Conservation (phyloP, 1,284 basidiomycete species). For the Malassezia equina region DNA sequence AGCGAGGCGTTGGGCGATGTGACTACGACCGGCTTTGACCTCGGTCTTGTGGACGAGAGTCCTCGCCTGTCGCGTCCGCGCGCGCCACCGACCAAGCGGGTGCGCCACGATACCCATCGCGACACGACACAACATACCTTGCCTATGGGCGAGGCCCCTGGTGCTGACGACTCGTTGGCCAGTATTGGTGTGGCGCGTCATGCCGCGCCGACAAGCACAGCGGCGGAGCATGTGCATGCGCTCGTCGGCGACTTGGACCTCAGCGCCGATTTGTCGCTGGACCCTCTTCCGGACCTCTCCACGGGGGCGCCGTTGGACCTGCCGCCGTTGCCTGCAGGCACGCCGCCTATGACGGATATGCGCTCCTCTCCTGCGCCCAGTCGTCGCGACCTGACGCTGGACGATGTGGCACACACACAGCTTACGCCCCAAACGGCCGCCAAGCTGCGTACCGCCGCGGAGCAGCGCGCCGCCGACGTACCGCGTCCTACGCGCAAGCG, state of each 20-base stretch:
- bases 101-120: conserved; percentile 21
- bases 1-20: conserved; percentile 34
- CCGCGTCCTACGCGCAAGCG: conserved; percentile 12
- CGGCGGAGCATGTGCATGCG: conserved; percentile 14
- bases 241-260: conserved; percentile 22
- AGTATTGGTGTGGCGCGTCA: conserved; percentile 43
- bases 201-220: conserved; percentile 15
- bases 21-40: conserved; percentile 41
- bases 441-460: conserved; percentile 12
- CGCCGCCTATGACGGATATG: not conserved
- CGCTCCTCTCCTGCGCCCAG: not conserved
- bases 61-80: not conserved
- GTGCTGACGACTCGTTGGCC: conserved; percentile 40
- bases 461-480: not conserved
- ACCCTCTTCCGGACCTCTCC: conserved; percentile 3
- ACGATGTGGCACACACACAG: conserved; percentile 1
- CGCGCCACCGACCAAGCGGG: conserved; percentile 19
- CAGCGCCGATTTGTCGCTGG: conserved; percentile 14
- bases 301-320: conserved; percentile 10
- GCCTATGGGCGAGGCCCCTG: conserved; percentile 27
- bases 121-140: not conserved
- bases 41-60: conserved; percentile 50
- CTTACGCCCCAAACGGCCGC: conserved; percentile 13
- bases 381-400: conserved; percentile 7
- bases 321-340: conserved; percentile 1